These are phyloP conservation scores for Crithidia acanthocephali DNA, from an alignment of 208 protist genomes.

Conservation along the genomic window DNA sequence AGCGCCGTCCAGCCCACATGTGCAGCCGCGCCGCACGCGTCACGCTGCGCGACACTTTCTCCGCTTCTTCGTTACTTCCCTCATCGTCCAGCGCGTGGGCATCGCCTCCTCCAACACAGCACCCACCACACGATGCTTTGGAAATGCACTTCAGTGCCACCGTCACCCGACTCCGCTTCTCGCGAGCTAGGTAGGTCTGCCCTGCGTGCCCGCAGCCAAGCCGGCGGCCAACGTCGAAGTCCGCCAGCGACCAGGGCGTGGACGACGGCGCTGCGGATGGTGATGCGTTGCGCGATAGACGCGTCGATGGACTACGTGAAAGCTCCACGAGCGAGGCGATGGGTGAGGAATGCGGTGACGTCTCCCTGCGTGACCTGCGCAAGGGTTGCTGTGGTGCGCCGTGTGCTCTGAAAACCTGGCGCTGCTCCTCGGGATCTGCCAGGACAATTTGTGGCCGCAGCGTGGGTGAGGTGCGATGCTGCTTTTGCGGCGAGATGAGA, in stretches of 20 bases:
- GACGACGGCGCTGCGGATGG: background rate
- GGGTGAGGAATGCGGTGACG: background rate
- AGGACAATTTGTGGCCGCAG: background rate
- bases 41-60: slow-evolving; percentile 33
- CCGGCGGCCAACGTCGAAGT: slow-evolving; percentile 60
- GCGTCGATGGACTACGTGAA: background rate
- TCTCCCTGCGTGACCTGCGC: background rate
- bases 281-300: background rate
- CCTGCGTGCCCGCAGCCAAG: slow-evolving; percentile 44
- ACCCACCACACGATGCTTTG: background rate
- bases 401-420: background rate
- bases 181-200: slow-evolving; percentile 56
- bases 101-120: background rate
- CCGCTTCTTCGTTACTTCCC: slow-evolving; percentile 12
- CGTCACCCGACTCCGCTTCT: slow-evolving; percentile 42
- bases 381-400: background rate
- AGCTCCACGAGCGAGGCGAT: background rate
- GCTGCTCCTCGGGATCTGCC: background rate
- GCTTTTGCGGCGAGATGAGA: slow-evolving; percentile 7
- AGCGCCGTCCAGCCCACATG: slow-evolving; percentile 74
- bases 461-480: background rate
- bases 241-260: slow-evolving; percentile 40
- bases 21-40: slow-evolving; percentile 97
- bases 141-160: slow-evolving; percentile 58
- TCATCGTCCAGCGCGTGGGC: background rate